Percentiles rank a stretch among this genome's conserved stretches.
Conservation (phyloP, 768 basidiomycete species). For the Termitomyces heimii region DNA sequence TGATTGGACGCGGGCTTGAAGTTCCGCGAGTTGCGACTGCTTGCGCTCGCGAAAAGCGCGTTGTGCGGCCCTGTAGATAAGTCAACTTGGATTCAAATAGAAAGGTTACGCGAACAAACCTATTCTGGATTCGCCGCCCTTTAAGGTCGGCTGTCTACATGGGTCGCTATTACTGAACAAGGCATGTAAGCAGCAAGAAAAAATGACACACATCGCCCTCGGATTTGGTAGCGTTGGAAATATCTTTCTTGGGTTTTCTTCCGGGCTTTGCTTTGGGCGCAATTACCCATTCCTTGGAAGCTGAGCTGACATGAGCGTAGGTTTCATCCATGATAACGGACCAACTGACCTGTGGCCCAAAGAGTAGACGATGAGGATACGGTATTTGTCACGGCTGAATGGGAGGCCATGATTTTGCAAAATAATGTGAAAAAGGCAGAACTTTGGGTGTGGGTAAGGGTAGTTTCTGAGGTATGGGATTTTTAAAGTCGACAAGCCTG, state of each 20-base stretch:
- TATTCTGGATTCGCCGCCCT: slow-evolving; percentile 72
- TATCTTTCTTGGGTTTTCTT: slow-evolving; percentile 79
- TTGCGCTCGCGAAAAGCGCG: slow-evolving; percentile 88
- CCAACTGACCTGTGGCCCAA: slow-evolving; percentile 66
- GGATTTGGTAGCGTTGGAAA: slow-evolving; percentile 23
- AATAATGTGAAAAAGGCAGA: not conserved
- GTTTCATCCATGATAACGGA: slow-evolving; percentile 1
- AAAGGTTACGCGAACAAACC: slow-evolving; percentile 28
- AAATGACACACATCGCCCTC: slow-evolving; percentile 41
- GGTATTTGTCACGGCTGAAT: slow-evolving; percentile 2
- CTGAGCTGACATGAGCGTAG: slow-evolving; percentile 28
- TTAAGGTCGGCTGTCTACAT: slow-evolving; percentile 36
- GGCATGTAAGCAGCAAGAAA: not conserved
- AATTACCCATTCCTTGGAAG: slow-evolving; percentile 89
- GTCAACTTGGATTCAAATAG: slow-evolving; percentile 1
- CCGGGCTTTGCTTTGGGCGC: slow-evolving; percentile 85
- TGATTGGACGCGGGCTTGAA: slow-evolving; percentile 78
- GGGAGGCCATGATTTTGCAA: slow-evolving; percentile 1
- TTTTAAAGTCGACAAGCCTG: slow-evolving; percentile 4
- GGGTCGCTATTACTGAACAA: not conserved
- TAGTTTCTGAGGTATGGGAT: slow-evolving; percentile 14
- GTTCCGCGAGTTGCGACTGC: slow-evolving; percentile 81
- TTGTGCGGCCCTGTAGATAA: slow-evolving; percentile 63
- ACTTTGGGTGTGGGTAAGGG: slow-evolving; percentile 15
- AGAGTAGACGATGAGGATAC: slow-evolving; percentile 47